A percentile compares a stretch with the other conserved stretches of the same genome.
Evolutionary conservation across 208 protist species (phyloP).

Genomic region (Trypanosoma brucei): DNA sequence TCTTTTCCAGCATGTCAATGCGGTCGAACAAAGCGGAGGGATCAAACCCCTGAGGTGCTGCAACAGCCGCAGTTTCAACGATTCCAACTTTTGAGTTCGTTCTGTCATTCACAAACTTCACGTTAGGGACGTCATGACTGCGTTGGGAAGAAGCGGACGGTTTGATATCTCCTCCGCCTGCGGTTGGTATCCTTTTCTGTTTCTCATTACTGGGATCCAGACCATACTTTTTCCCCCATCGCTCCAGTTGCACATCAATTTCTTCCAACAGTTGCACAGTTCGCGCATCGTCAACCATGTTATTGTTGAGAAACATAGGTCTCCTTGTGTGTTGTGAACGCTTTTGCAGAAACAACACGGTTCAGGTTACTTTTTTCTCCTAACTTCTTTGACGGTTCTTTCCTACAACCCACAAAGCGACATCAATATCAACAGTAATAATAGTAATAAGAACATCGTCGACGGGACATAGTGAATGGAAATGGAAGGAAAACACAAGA

Average conservation of each 20-base stretch:
- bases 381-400: background rate
- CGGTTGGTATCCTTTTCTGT: background rate
- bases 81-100: too few species aligned
- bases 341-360: too few species aligned
- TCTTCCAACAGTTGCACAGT: conserved; percentile 2
- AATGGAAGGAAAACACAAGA: too few species aligned
- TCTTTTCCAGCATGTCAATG: conserved; percentile 11
- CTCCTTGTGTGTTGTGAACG: too few species aligned
- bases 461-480: background rate
- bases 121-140: too few species aligned
- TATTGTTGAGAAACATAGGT: conserved; percentile 4
- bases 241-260: conserved; percentile 18
- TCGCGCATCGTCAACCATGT: conserved; percentile 2
- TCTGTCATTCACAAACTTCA: too few species aligned
- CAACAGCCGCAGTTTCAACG: background rate
- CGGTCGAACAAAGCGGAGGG: conserved; percentile 5
- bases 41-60: background rate
- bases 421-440: background rate
- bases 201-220: background rate
- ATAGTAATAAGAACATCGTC: background rate
- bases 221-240: conserved; percentile 17
- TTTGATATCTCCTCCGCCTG: background rate
- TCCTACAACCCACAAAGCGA: background rate
- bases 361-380: background rate
- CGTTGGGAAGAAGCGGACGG: too few species aligned